Evolutionary conservation across 106 monocot genomes (phyloP), one percentile per base, ranked within the genome.

Genomic region (Allium sativum): DNA sequence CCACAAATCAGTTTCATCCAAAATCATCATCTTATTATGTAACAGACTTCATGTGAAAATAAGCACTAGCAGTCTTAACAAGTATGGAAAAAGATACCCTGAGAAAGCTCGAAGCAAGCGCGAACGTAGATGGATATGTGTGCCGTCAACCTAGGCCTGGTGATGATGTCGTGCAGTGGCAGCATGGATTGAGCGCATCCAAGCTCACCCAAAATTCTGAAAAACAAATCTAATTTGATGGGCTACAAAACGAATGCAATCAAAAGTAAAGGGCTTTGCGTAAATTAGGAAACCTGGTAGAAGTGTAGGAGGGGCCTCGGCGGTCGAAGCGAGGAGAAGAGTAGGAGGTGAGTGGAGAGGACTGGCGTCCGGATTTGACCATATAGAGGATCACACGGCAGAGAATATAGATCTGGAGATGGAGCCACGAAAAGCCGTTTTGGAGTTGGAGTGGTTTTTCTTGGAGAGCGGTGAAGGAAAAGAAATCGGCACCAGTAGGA

Each of bases 21-120:
- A 14, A 68, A 6, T 43, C 18, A 14, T 44, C 20, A 51, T 21
- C 41, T 48, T 52, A 65, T 53, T 16, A 59, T 44, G 53, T 12
- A 56, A 59, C 18, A 62, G 67, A 76, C 70, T 72, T 67, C 69
- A 73, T 68, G 50, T 63, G 45, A 53, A 46, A 31, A 80, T 45
- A 44, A 61, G 51, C 66, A 77, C 70, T 87, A 93, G 84, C 87
- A 87, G 84, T 93, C 92, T 66, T 81, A 81, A 75, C 91, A 92
- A 91, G 86, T 82, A 80, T 80, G 68, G 58, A 66, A 63, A 48
- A 76, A 87, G 76, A 81, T 84, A 92, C 92, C 92, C 77, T 87
- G 87, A 69, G 81, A 93, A 43, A 86, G 80, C 82, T 89, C 93
- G 65, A 85, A 89, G 78, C 83, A 93, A 20, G 93, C 89, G 50